phyloP scores from a whole-genome alignment of 2,329 filamentous ascomycete species.

The Venturia oleaginea region DNA sequence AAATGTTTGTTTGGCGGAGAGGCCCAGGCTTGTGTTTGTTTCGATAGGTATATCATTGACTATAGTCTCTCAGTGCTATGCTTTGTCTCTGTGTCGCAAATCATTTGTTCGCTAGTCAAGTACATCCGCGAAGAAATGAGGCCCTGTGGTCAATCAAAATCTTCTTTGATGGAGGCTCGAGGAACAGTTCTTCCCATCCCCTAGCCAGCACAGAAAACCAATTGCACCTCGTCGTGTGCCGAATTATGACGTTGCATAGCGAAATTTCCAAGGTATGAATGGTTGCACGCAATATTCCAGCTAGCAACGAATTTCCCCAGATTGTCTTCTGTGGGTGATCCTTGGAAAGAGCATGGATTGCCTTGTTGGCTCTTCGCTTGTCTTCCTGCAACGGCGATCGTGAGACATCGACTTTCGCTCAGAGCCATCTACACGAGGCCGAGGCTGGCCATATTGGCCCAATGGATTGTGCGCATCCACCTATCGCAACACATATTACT shows the following conservation, averaged over 20 bases:
- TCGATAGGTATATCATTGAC: not conserved
- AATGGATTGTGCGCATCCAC: not conserved
- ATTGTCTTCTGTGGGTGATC: not conserved
- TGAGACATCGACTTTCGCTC: constrained; percentile 7
- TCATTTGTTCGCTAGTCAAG: not conserved
- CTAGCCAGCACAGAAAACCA: not conserved
- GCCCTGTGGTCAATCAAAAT: not conserved
- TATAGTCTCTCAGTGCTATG: not conserved
- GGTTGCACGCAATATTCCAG: not conserved
- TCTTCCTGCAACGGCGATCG: constrained; percentile 5
- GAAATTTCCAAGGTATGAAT: not conserved
- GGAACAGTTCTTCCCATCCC: not conserved
- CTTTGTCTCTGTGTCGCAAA: not conserved
- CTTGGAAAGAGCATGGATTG: not conserved
- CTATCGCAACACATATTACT: not conserved
- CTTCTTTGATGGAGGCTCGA: not conserved
- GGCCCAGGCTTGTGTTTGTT: constrained; percentile 1
- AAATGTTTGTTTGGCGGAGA: not conserved
- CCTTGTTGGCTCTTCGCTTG: not conserved
- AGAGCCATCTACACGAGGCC: not conserved
- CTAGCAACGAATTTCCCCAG: constrained; percentile 11
- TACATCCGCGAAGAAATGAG: not conserved
- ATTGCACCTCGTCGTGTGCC: not conserved
- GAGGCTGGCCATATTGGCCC: constrained; percentile 5
- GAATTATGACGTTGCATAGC: not conserved